A percentile compares a stretch with the other conserved stretches of the same genome.
These are phyloP conservation scores for Colletotrichum neosansevieriae DNA, from an alignment of 2,329 filamentous ascomycete genomes.

Conservation along the genomic window DNA sequence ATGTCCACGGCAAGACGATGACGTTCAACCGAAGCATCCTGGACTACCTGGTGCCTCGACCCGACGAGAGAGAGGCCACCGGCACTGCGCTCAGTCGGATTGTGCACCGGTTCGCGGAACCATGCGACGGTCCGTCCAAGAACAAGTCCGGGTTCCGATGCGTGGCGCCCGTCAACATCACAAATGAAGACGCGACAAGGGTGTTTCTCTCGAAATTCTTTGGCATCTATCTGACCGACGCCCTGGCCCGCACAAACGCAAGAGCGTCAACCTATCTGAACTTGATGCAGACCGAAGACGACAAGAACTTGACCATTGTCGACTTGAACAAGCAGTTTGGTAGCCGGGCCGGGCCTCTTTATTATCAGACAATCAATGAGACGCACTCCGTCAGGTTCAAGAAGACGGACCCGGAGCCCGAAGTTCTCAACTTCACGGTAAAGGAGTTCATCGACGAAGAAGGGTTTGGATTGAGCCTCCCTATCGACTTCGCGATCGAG, in stretches of 20 bases:
- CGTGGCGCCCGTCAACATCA: background rate
- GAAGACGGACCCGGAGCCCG: fast-evolving
- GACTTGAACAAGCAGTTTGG: slow-evolving; percentile 20
- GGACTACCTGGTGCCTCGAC: too few relatives aligned
- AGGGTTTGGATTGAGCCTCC: background rate
- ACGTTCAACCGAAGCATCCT: too few relatives aligned
- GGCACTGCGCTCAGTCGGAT: background rate
- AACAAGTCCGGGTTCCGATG: too few relatives aligned
- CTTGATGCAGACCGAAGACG: background rate
- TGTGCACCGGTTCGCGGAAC: background rate
- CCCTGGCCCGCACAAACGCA: background rate
- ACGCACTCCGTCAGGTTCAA: background rate
- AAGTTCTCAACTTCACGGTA: background rate
- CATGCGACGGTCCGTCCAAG: background rate
- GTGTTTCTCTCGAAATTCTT: slow-evolving; percentile 14
- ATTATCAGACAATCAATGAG: background rate
- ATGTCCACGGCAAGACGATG: too few relatives aligned
- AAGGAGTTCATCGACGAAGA: background rate
- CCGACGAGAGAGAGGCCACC: too few relatives aligned
- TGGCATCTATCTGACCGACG: slow-evolving; percentile 8
- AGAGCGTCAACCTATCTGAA: background rate
- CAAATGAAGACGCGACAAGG: background rate
- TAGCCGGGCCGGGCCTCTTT: background rate
- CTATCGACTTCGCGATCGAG: background rate
- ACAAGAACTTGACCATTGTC: background rate